Evolutionary conservation across 345 rosid species (phyloP), one percentile per base, ranked within the genome.

Genomic region (Dimocarpus longan): DNA sequence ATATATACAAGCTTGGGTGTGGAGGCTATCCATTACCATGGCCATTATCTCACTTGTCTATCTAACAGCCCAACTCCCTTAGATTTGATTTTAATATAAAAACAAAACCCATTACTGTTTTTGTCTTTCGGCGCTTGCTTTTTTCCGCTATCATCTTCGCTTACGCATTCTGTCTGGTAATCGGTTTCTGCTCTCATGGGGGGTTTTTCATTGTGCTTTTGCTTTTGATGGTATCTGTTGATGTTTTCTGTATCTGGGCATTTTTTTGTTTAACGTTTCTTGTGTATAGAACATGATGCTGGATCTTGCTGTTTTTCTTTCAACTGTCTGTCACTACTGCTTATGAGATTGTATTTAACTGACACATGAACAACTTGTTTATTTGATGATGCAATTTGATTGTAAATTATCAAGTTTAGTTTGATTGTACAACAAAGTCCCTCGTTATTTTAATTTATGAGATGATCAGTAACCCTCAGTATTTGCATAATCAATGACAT

Each of bases 301-400:
- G 71, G 71, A 66, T 66, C 78, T 50, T 75, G 28, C 11, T 65
- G 60, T 43, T 75, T 66, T 15, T 32, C 64, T 39, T 74, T 75
- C 6, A 11, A 54, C 37, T 54, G 18, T 22, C 62, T 15, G 68
- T 12, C 24, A 44, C 59, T 26, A 26, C 43, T 63, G 26, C 18
- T 63, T 63, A 60, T 32, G 37, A 2, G 37, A 32, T 32, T 32
- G 59, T 16, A 18, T 44, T 62, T 18, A 74, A 24, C 37, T 3
- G 37, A 32, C 3, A 32, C 37, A 32, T 59, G 68, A 73, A 42
- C 56, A 73, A 22, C 13, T 5, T 73, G 22, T 54, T 40, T 6
- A 60, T 22, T 43, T 73, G 1, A 32, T 39, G 56, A 42, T 3
- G 24, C 67, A 59, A 9, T 56, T 11, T 57, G 28, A 26, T 26